Base-by-base conservation (phyloP, 495 filamentous ascomycete genomes). In the Talaromyces thailandensis region DNA sequence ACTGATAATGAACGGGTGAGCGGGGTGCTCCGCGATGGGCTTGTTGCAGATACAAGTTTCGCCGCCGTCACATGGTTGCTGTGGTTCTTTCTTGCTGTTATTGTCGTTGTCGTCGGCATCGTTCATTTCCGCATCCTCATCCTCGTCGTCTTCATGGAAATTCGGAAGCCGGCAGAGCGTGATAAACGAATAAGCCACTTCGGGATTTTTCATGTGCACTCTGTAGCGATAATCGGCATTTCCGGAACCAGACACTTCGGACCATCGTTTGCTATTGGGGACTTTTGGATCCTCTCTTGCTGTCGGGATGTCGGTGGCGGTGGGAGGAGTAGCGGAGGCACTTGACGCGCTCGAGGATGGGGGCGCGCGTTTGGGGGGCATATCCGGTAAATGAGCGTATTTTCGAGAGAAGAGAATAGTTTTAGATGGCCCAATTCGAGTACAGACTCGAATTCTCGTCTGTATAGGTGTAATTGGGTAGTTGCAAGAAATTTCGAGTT, bases 1-100 rank as follows among this genome's bases (percentile, higher is more conserved):
- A 26, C 68, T 76, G 60, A 80, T 24, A 29, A 71, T 61, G 68
- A 69, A 81, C 0, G 71, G 66, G 52, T 79, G 75, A 7, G 76
- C 73, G 0, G 77, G 76, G 51, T 81, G 72, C 14, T 74, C 72
- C 6, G 62, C 23, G 2, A 66, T 67, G 6, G 66, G 69, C 61
- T 75, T 75, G 43, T 67, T 60, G 68, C 79, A 81, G 14, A 76
- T 21, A 64, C 79, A 81, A 11, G 53, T 57, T 14, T 65, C 23
- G 23, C 64, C 62, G 12, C 61, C 61, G 14, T 65, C 63, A 16
- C 64, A 61, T 3, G n/a, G 43, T 48, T 21, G 43, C 9, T 48
- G 35, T 16, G 35, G 35, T 40, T 40, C 12, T 55, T 55, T 26
- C 12, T 25, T 14, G 18, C 2, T 25, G 4, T 52, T 18, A 6